Base-by-base conservation (phyloP, 352 stramenopile species). In the Globisporangium parvum region DNA sequence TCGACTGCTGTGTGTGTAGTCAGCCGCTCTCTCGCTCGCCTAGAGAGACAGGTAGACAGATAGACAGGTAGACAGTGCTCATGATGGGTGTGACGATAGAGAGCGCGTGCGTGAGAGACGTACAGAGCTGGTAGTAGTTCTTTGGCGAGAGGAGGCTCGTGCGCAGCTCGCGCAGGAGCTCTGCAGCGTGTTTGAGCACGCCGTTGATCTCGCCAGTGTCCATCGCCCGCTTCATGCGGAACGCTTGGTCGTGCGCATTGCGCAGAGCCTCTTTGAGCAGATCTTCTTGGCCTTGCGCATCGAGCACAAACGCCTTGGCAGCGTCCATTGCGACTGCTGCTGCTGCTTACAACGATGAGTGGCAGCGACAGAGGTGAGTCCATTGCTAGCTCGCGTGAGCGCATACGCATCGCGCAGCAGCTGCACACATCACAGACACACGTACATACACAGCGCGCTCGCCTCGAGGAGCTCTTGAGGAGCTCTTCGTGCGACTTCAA, bases 51-150 rank as follows among this genome's bases (percentile, higher is more conserved):
- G 21, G 8, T 6, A 41, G 31, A 45, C 15, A 9, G 49, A 42
- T 3, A 42, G 37, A n/a, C n/a, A n/a, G n/a, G n/a, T n/a, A n/a
- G n/a, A n/a, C n/a, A n/a, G 39, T 9, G 39, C 4, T 2, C 14
- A 20, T 45, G 39, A 24, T 6, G 8, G 26, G 26, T 6, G 26
- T 28, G 15, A 44, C 35, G 21, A 24, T 21, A 40, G 17, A 26
- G n/a, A n/a, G n/a, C n/a, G 14, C 21, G 31, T 9, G 37, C 21
- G 52, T 15, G n/a, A 18, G 15, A 15, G 33, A 60, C 80, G 94
- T 96, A 92, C 98, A 99, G 37, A 99, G 81, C 69, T 99, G 94
- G 73, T 99, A 99, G 77, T 99, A 99, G 66, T 98, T 98, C 67
- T 98, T 98, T 21, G 97, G 97, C 24, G 89, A 97, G n/a, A 99